Evolutionary conservation across 148 eudicot species (phyloP), one percentile per base, ranked within the genome.

Genomic region (Chenopodium berlandieri): DNA sequence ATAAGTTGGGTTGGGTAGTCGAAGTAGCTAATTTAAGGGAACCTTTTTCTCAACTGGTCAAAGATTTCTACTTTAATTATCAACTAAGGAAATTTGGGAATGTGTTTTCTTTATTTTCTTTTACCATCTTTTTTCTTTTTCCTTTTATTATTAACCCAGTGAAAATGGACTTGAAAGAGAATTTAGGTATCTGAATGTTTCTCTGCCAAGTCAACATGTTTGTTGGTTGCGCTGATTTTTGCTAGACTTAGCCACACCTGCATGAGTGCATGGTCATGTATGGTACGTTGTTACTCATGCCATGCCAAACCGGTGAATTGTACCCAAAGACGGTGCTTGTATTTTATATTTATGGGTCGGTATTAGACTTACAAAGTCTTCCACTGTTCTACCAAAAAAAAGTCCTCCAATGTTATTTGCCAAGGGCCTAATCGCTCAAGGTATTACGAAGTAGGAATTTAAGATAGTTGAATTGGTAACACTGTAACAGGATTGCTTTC

Each of bases 161-260:
- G n/a, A 16, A 67, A 25, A 67, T 50, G 12, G 54, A 13, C 11
- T 9, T 48, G 13, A 48, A n/a, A 64, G 25, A 64, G 62, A 71
- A 75, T 65, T 48, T 50, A 75, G 75, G 79, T 75, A 81, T 75
- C 74, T 66, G 79, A 81, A 63, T 27, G 47, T 50, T n/a, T 74
- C 32, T 10, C 16, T 74, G 69, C 71, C 78, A 84, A 76, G 82
- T 80, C 82, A 84, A 84, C 46, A 78, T 68, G 58, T 75, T 79
- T 69, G 80, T 84, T 75, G 79, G 82, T 79, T 54, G 82, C 40
- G 80, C 54, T 19, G 67, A 75, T 75, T 79, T 46, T 63, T 22
- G 67, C 66, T 20, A 20, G 66, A 63, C 66, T 63, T 20, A 31
- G 34, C 20, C 2, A 30, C 44, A 8, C 32, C 44, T 32, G 73